Evolutionary conservation across 441 rosid genomes (phyloP), one percentile per base, ranked within the genome.

Genomic region (Populus tomentosa): DNA sequence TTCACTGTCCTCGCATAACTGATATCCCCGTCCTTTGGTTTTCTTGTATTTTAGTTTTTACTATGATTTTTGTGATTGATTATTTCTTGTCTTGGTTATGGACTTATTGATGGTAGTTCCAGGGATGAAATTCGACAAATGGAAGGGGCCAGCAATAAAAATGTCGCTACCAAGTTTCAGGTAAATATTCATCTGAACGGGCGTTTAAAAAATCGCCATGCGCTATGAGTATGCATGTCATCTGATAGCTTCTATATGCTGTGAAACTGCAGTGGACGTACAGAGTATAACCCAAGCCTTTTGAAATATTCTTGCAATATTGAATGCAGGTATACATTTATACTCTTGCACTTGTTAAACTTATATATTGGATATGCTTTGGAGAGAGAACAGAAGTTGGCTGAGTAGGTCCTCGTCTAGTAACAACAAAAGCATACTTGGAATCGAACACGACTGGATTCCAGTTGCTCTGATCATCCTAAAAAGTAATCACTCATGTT

Each of bases 141-240:
- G 97, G 94, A 87, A 69, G 83, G 93, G 94, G 28, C 97, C 98
- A 71, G 67, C 79, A 70, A 84, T 94, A 75, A 92, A 81, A 76
- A 84, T 96, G 94, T 90, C 92, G 5, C 91, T 96, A 10, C 98
- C 99, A 40, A 94, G 98, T 82, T 94, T 89, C 77, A 96, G 99
- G 99, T 96, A 82, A 79, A 53, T 30, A 46, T 71, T 20, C 26
- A 28, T 64, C n/a, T 5, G 61, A 16, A 28, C 26, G 26, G 3
- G 69, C 10, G 69, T 21, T 69, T 42, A n/a, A 53, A 6, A 53
- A 53, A 53, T 16, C 21, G 2, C n/a, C n/a, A 16, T 53, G 2
- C n/a, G n/a, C 59, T 14, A 1, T 16, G 59, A 50, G 59, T 0
- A n/a, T n/a, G n/a, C n/a, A 53, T 53, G 61, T 1, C 16, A 18